phyloP scores from a whole-genome alignment of 106 monocot genomes.

The Dendrobium officinale region DNA sequence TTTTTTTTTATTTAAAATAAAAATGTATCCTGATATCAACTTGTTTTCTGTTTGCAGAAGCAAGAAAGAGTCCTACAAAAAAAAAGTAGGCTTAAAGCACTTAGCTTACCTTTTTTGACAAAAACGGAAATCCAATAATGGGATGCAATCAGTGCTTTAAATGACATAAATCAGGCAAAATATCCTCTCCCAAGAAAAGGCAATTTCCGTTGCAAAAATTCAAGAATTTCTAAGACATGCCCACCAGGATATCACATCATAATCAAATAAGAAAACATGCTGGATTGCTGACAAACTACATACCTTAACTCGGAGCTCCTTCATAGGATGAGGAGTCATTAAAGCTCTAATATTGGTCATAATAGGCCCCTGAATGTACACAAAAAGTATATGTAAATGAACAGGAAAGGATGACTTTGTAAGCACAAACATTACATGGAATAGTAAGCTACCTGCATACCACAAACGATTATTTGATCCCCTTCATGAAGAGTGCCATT shows the following conservation, averaged over 20 bases:
- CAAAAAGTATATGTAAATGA: background rate
- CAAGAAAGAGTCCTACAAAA: background rate
- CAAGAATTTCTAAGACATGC: background rate
- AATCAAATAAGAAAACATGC: background rate
- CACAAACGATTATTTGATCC: conserved; percentile 96
- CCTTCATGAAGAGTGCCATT: conserved; percentile 93
- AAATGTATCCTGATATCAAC: background rate
- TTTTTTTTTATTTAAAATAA: background rate
- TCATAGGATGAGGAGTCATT: conserved; percentile 92
- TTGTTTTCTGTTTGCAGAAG: background rate
- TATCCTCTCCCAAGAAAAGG: background rate
- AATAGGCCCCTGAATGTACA: conserved; percentile 68
- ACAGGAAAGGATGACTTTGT: background rate
- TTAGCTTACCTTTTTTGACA: background rate
- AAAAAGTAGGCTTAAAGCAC: background rate
- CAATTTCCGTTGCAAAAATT: background rate
- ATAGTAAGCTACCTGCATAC: conserved; percentile 72
- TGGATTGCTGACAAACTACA: background rate
- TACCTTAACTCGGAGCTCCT: conserved; percentile 92
- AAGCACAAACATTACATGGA: background rate
- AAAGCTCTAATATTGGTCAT: conserved; percentile 83
- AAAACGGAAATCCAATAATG: background rate
- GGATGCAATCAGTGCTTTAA: background rate
- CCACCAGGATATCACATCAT: background rate
- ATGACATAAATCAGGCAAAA: background rate